These are phyloP conservation scores for Rhynchospora breviuscula DNA, from an alignment of 176 grass and related monocot genomes.

Conservation along the genomic window DNA sequence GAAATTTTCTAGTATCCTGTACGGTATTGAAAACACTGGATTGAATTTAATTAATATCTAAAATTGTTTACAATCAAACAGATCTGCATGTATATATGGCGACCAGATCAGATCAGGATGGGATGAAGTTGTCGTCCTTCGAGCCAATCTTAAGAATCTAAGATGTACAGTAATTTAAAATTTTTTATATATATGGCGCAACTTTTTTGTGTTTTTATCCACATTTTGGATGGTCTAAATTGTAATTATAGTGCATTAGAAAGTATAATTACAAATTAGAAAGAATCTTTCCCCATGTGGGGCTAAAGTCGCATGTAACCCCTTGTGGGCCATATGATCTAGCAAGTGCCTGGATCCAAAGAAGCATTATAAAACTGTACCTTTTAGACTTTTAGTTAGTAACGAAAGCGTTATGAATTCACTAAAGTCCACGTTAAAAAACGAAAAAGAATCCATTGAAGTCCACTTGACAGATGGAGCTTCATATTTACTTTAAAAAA, in stretches of 20 bases:
- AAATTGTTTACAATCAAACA: no score
- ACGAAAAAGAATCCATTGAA: not conserved
- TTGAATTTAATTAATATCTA: no score
- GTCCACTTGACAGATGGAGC: not conserved
- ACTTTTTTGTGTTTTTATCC: not conserved
- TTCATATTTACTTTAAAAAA: not conserved
- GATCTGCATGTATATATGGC: no score
- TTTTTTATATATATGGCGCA: not conserved
- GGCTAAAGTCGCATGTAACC: not conserved
- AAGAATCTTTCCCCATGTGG: conserved; percentile 10
- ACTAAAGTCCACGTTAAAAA: not conserved
- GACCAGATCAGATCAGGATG: no score
- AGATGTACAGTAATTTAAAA: not conserved
- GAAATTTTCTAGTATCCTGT: no score
- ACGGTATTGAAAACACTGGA: no score
- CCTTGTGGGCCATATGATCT: not conserved
- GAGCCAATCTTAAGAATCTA: no score
- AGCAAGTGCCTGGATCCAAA: not conserved
- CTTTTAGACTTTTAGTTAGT: not conserved
- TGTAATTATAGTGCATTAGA: not conserved
- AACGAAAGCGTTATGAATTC: not conserved
- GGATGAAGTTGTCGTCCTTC: no score
- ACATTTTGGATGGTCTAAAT: not conserved
- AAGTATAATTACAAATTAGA: not conserved
- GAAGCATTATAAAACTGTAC: not conserved